Conservation (phyloP, 441 rosid genomes). For the Erysimum pusillum region DNA sequence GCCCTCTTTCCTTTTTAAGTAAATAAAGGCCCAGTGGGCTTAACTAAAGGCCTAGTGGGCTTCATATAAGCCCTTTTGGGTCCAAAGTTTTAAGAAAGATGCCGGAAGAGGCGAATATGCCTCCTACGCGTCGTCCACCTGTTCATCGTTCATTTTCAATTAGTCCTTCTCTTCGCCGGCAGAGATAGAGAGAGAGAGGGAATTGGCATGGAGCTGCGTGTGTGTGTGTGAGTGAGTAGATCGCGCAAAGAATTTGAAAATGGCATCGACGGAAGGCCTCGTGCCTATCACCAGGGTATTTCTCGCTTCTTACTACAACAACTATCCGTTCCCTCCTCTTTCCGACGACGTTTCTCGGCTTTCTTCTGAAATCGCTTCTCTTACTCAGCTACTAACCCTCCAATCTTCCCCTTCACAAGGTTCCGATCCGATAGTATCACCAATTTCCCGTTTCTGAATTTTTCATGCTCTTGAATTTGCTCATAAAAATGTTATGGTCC, state of each 20-base stretch:
- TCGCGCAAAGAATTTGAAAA: constrained; percentile 40
- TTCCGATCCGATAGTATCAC: constrained; percentile 39
- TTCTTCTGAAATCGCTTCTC: constrained; percentile 71
- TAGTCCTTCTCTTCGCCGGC: constrained; percentile 4
- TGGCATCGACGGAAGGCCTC: constrained; percentile 90
- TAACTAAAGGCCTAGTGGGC: constrained; percentile 28
- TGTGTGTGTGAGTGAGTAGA: constrained; percentile 33
- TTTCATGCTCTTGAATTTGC: background rate
- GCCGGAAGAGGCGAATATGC: constrained; percentile 32
- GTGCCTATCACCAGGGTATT: constrained; percentile 85
- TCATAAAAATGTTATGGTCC: background rate
- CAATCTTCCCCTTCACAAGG: constrained; percentile 69
- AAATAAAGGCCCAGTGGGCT: constrained; percentile 29
- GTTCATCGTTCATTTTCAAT: constrained; percentile 4
- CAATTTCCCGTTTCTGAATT: background rate
- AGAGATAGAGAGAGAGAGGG: no score
- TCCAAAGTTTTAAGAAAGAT: constrained; percentile 13
- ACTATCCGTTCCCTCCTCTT: constrained; percentile 75
- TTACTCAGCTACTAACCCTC: constrained; percentile 60
- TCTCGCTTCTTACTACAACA: constrained; percentile 83
- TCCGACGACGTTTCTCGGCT: constrained; percentile 74
- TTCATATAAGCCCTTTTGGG: constrained; percentile 5
- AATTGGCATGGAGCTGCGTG: constrained; percentile 14
- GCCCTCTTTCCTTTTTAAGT: background rate
- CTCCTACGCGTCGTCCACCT: constrained; percentile 5